These are phyloP conservation scores for Sphaerulina musiva DNA, from an alignment of 2,329 filamentous ascomycete genomes.

Conservation along the genomic window DNA sequence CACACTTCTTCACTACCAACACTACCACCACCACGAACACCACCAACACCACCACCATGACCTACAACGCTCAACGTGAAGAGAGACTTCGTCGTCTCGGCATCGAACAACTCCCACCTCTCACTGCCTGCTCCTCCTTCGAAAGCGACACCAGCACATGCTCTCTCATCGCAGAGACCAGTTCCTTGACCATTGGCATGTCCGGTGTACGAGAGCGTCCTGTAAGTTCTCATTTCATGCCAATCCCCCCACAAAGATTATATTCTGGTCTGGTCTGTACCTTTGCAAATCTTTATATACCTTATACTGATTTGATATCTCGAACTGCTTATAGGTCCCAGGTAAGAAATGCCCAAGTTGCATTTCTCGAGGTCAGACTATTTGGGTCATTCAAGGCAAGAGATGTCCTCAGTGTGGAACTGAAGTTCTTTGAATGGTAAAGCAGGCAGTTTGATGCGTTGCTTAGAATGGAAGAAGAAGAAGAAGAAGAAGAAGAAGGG, in stretches of 20 bases:
- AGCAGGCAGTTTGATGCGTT: too few species aligned
- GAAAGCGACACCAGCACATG: slow-evolving; percentile 4
- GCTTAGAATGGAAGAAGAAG: too few species aligned
- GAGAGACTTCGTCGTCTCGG: slow-evolving; percentile 24
- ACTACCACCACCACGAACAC: neutral
- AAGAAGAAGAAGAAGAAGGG: too few species aligned
- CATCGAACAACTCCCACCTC: slow-evolving; percentile 28
- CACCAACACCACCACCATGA: slow-evolving; percentile 19
- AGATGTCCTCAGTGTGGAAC: slow-evolving; percentile 32
- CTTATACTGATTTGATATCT: too few species aligned
- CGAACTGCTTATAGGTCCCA: slow-evolving; percentile 27
- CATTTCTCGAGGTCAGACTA: slow-evolving; percentile 26
- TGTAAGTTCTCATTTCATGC: too few species aligned
- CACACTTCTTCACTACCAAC: too few species aligned
- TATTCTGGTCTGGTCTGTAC: too few species aligned
- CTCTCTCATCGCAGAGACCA: neutral
- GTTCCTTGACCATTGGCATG: neutral
- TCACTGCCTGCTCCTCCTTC: slow-evolving; percentile 6
- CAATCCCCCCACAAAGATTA: too few species aligned
- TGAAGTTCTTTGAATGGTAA: slow-evolving; percentile 18
- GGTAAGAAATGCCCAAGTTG: slow-evolving; percentile 31
- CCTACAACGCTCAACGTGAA: slow-evolving; percentile 24
- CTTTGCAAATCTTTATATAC: too few species aligned
- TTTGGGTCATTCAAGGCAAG: slow-evolving; percentile 35
- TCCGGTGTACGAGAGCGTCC: slow-evolving; percentile 3